Evolutionary conservation across 441 rosid genomes (phyloP).

Genomic region (Croton laevigatus): DNA sequence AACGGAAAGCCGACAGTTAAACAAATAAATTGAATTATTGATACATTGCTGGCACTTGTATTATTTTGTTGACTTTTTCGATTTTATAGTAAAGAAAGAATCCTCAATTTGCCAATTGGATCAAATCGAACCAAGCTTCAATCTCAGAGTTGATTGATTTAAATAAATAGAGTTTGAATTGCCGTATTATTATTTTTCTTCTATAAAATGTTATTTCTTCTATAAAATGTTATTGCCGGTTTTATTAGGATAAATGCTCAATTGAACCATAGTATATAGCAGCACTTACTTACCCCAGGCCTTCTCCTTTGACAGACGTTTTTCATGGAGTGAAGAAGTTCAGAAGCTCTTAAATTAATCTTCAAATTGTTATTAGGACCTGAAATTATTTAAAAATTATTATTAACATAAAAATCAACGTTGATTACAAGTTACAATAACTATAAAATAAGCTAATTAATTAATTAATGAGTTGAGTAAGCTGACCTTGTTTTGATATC

Average conservation of each 20-base stretch:
- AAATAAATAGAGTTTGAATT: too few relatives aligned
- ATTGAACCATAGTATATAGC: background rate
- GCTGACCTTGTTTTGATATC: conserved; percentile 37
- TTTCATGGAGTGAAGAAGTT: conserved; percentile 63
- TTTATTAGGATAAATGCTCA: background rate
- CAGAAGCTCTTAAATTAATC: conserved; percentile 45
- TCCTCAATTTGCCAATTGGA: too few relatives aligned
- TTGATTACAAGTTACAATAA: too few relatives aligned
- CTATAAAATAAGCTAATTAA: background rate
- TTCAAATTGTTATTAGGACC: conserved; percentile 36
- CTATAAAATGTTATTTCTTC: too few relatives aligned
- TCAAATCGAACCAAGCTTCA: too few relatives aligned
- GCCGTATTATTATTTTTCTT: too few relatives aligned
- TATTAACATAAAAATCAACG: background rate
- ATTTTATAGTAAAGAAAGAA: background rate
- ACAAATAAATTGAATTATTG: background rate
- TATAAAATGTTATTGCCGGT: too few relatives aligned
- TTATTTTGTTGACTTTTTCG: background rate
- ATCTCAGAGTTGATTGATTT: too few relatives aligned
- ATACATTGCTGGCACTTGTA: background rate
- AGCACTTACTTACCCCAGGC: conserved; percentile 56
- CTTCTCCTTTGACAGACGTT: conserved; percentile 52
- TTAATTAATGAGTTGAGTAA: too few relatives aligned
- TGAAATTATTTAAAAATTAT: background rate
- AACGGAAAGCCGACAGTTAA: background rate